These are phyloP conservation scores for Epichloe aotearoae DNA, from an alignment of 2,329 filamentous ascomycete species.

Conservation along the genomic window DNA sequence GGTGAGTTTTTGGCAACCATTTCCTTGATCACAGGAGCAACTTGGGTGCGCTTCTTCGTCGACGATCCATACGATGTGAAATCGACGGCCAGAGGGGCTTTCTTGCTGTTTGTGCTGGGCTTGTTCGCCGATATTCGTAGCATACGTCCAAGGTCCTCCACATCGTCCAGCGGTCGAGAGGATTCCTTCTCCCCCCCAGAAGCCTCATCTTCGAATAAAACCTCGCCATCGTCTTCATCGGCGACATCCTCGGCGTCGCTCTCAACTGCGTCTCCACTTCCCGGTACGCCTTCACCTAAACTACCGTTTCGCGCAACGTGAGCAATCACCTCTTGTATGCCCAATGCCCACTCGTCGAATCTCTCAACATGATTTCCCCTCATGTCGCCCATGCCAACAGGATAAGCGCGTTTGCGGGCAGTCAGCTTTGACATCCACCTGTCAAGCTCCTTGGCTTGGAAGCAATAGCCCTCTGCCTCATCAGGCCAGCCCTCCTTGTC, in stretches of 20 bases:
- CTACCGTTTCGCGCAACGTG: conserved; percentile 47
- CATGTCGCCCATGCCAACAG: conserved; percentile 76
- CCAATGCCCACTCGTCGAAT: conserved; percentile 64
- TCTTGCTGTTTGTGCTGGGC: conserved; percentile 16
- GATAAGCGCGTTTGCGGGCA: conserved; percentile 71
- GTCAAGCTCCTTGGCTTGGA: conserved; percentile 80
- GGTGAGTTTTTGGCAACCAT: conserved; percentile 92
- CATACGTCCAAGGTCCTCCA: conserved; percentile 70
- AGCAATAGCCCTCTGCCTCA: conserved; percentile 82
- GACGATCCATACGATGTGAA: conserved; percentile 61
- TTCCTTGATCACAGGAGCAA: conserved; percentile 50
- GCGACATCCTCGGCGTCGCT: conserved; percentile 64
- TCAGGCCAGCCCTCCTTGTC: conserved; percentile 87
- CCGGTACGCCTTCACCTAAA: conserved; percentile 53
- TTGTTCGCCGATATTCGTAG: conserved; percentile 35
- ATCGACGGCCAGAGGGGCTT: conserved; percentile 59
- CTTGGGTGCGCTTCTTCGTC: conserved; percentile 29
- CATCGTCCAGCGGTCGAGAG: conserved; percentile 48
- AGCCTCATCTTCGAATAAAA: conserved; percentile 29
- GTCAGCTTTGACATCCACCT: conserved; percentile 97
- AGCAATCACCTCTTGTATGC: conserved; percentile 57
- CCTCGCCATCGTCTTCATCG: conserved; percentile 45
- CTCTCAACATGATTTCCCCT: conserved; percentile 57
- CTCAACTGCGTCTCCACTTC: conserved; percentile 73
- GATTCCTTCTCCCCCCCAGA: conserved; percentile 20